Base-by-base conservation (phyloP, 2,329 filamentous ascomycete genomes). In the Delphinella strobiligena region DNA sequence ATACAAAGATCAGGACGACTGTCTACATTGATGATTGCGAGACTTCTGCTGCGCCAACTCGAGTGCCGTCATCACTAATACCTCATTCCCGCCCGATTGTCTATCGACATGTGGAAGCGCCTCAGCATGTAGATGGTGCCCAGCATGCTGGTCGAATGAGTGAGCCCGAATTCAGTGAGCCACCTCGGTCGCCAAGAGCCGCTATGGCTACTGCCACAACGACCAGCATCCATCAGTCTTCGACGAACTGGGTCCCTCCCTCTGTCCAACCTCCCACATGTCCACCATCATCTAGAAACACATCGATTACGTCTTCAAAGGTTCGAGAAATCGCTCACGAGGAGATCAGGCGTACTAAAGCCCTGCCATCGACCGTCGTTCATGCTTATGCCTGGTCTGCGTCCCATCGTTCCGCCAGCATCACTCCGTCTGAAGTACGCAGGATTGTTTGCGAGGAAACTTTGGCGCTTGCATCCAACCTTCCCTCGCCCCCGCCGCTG, bases 401-500 rank as follows among this genome's bases (percentile, higher is more conserved):
- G 30, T 5, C n/a, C 5, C 30, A 12, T n/a, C 7, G 5, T 32
- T 7, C n/a, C 30, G 5, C 15, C 11, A n/a, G 5, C 10, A 8
- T 32, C 7, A 32, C 10, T 12, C 11, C 10, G 30, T 12, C 10
- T n/a, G 30, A 32, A 16, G 31, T 37, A 40, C 30, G 36, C 30
- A 40, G 43, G 40, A 39, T 44, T 47, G 19, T 33, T 36, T 4
- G 48, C 42, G 29, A 43, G 19, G 40, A 24, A 10, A 35, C 14
- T 9, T 17, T 16, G 33, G 19, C 14, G 9, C 18, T 19, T 17
- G 14, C 14, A 9, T 17, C 17, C 33, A 45, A 11, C 22, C 35
- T 10, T 41, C 42, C 16, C 41, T 36, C 44, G 11, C 40, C 42
- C 38, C 40, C 40, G 22, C 44, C 49, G 24, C 37, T 46, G 12